A percentile compares a stretch with the other conserved stretches of the same genome.
These are phyloP conservation scores for Claviceps maximensis DNA, from an alignment of 2,329 filamentous ascomycete species.

Conservation along the genomic window DNA sequence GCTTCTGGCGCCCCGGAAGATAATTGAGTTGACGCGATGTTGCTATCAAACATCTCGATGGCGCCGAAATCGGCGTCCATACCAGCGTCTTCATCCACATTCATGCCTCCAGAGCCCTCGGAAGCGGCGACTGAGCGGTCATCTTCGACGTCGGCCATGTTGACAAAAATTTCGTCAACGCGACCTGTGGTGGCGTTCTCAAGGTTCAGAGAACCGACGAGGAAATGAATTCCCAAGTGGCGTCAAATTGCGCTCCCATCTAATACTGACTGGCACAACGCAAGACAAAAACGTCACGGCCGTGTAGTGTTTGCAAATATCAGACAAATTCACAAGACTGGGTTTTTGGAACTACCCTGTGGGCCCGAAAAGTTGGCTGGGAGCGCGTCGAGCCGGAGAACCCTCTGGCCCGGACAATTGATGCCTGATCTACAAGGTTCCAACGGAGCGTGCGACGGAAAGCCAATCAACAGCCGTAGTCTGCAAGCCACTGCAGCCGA, in stretches of 20 bases:
- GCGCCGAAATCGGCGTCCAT: slow-evolving; percentile 21
- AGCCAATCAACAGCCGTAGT: not conserved
- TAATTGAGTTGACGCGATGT: slow-evolving; percentile 17
- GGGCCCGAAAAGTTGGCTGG: slow-evolving; percentile 11
- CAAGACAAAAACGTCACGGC: slow-evolving; percentile 20
- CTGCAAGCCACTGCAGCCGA: not conserved
- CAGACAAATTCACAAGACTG: slow-evolving; percentile 8
- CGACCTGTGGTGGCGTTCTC: not conserved
- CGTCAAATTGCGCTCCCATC: slow-evolving; percentile 16
- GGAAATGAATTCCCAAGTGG: slow-evolving; percentile 6
- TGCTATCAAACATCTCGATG: slow-evolving; percentile 27
- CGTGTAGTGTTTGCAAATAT: slow-evolving; percentile 21
- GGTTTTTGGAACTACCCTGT: slow-evolving; percentile 9
- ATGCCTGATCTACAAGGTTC: slow-evolving; percentile 12
- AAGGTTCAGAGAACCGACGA: slow-evolving; percentile 1
- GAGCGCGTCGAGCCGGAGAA: not conserved
- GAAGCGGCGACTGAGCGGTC: slow-evolving; percentile 12
- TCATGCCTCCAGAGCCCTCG: slow-evolving; percentile 12
- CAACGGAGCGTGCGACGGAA: not conserved
- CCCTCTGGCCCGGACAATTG: not conserved
- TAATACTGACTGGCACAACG: slow-evolving; percentile 18
- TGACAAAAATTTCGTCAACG: slow-evolving; percentile 4
- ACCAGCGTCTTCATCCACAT: slow-evolving; percentile 11
- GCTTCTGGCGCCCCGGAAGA: slow-evolving; percentile 20
- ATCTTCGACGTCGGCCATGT: slow-evolving; percentile 14